These are phyloP conservation scores for Fusarium concolor DNA, from an alignment of 2,329 filamentous ascomycete genomes.

Conservation along the genomic window DNA sequence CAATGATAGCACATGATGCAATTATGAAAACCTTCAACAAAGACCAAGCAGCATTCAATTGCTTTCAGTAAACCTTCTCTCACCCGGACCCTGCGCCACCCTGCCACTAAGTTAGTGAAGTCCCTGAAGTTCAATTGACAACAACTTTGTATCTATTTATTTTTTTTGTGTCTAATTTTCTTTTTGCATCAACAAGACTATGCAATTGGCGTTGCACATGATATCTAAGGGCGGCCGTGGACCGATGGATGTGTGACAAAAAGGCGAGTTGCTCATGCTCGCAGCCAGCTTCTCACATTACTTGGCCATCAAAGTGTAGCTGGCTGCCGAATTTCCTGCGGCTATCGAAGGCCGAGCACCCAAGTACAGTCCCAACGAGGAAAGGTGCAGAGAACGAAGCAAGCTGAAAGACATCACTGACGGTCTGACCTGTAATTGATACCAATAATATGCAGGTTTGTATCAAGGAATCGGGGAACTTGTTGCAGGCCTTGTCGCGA, in stretches of 20 bases:
- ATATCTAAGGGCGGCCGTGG: slow-evolving; percentile 19
- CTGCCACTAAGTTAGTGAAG: slow-evolving; percentile 5
- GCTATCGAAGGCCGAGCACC: slow-evolving; percentile 30
- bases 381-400: slow-evolving; percentile 42
- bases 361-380: slow-evolving; percentile 33
- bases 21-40: slow-evolving; percentile 21
- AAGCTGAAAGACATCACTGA: slow-evolving; percentile 40
- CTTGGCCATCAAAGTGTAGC: slow-evolving; percentile 15
- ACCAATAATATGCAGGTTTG: background rate
- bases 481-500: slow-evolving; percentile 15
- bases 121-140: slow-evolving; percentile 26
- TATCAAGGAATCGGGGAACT: slow-evolving; percentile 19
- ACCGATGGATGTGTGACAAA: slow-evolving; percentile 33
- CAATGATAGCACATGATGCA: slow-evolving; percentile 40
- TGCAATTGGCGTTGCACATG: slow-evolving; percentile 25
- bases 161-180: background rate
- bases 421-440: slow-evolving; percentile 16
- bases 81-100: slow-evolving; percentile 27
- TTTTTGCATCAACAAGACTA: slow-evolving; percentile 3
- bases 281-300: slow-evolving; percentile 10
- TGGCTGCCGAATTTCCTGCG: slow-evolving; percentile 30
- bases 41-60: slow-evolving; percentile 5
- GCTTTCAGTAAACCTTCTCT: slow-evolving; percentile 7
- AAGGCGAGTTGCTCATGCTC: slow-evolving; percentile 28
- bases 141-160: no score